Evolutionary conservation across 306 rosid genomes (phyloP).

Genomic region (Carpinus viminea): DNA sequence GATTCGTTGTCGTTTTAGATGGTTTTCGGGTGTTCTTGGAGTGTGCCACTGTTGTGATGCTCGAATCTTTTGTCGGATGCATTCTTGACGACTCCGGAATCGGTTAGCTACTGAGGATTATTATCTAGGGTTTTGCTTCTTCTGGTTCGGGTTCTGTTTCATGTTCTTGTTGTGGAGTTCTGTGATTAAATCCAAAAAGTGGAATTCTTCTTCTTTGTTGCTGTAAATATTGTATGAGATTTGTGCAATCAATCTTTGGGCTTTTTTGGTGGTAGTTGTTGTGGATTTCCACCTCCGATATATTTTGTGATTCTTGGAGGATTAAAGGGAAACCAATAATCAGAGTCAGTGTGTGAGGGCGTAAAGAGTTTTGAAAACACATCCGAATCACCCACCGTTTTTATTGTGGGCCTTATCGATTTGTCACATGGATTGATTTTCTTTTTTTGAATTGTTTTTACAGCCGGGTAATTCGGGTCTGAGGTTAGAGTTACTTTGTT

Average conservation of each 20-base stretch:
- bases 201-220: slow-evolving; percentile 23
- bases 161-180: slow-evolving; percentile 25
- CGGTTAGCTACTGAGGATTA: slow-evolving; percentile 36
- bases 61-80: slow-evolving; percentile 44
- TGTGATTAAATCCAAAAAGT: background rate
- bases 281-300: slow-evolving; percentile 51
- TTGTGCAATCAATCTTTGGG: slow-evolving; percentile 30
- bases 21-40: background rate
- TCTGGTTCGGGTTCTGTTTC: slow-evolving; percentile 13
- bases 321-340: slow-evolving; percentile 30
- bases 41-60: slow-evolving; percentile 46
- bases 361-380: slow-evolving; percentile 25
- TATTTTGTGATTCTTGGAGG: slow-evolving; percentile 68
- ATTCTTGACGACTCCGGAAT: slow-evolving; percentile 60
- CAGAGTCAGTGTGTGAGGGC: slow-evolving; percentile 20
- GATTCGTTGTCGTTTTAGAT: background rate
- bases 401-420: slow-evolving; percentile 58
- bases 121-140: slow-evolving; percentile 23
- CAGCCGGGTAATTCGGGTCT: slow-evolving; percentile 38
- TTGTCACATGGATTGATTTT: slow-evolving; percentile 25
- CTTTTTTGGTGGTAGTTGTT: slow-evolving; percentile 24
- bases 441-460: slow-evolving; percentile 23
- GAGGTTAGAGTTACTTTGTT: slow-evolving; percentile 34
- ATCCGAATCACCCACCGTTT: slow-evolving; percentile 59
- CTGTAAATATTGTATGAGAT: slow-evolving; percentile 50